Conservation (phyloP, 1,139 yeast genomes). For the Eremothecium sinecaudum region DNA sequence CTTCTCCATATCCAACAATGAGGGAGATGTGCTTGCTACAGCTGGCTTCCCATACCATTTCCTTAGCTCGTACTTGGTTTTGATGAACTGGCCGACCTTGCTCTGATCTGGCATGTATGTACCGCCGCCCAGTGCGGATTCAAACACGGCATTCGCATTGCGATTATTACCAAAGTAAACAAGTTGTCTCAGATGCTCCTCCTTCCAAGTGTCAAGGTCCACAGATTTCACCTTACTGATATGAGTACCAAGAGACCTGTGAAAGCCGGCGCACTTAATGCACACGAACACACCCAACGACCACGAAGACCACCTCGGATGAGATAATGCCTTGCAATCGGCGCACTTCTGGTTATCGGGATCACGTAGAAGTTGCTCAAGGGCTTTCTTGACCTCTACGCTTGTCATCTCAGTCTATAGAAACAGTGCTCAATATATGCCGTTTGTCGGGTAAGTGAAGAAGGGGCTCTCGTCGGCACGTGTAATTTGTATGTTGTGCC, state of each 20-base stretch:
- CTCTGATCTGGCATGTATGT: constrained; percentile 71
- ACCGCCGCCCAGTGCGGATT: constrained; percentile 47
- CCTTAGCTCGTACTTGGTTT: constrained; percentile 83
- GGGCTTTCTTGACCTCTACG: constrained; percentile 37
- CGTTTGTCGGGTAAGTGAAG: too few relatives aligned
- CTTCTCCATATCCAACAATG: not conserved
- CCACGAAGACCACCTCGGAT: constrained; percentile 99
- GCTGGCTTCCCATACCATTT: constrained; percentile 52
- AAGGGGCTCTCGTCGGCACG: too few relatives aligned
- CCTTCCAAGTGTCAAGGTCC: constrained; percentile 95
- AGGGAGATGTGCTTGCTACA: not conserved
- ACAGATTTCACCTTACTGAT: constrained; percentile 79
- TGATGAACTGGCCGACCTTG: constrained; percentile 79
- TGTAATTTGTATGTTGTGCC: too few relatives aligned
- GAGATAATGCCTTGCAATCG: constrained; percentile 80
- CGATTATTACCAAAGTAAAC: constrained; percentile 77
- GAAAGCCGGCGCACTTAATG: constrained; percentile 90
- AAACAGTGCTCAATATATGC: too few relatives aligned
- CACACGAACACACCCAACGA: constrained; percentile 86
- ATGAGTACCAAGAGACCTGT: constrained; percentile 92
- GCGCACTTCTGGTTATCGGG: constrained; percentile 73
- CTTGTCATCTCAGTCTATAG: constrained; percentile 22
- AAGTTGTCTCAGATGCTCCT: constrained; percentile 77
- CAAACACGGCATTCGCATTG: constrained; percentile 70
- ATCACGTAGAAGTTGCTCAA: constrained; percentile 65